Conservation (phyloP, 495 filamentous ascomycete species). For the Daldinia decipiens region DNA sequence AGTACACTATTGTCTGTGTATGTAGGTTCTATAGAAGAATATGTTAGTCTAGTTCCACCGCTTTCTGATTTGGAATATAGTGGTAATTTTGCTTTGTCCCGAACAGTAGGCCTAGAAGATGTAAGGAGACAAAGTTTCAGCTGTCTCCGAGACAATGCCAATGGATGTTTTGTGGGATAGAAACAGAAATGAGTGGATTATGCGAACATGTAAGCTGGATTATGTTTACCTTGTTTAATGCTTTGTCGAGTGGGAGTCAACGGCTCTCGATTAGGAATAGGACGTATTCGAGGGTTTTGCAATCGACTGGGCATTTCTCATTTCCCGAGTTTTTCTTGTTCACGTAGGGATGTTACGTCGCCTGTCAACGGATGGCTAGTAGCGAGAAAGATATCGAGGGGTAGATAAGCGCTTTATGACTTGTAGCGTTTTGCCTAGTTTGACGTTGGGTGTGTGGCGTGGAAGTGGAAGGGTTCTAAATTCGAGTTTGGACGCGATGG, state of each 20-base stretch:
- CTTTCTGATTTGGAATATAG: neutral
- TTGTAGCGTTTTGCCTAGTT: constrained; percentile 19
- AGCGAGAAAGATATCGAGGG: neutral
- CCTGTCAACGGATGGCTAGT: neutral
- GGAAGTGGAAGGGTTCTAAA: constrained; percentile 7
- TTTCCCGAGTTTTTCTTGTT: constrained; percentile 6
- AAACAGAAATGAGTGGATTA: neutral
- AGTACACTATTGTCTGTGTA: constrained; percentile 31
- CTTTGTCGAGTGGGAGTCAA: constrained; percentile 47
- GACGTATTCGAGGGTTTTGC: constrained; percentile 49
- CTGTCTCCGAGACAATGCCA: constrained; percentile 5
- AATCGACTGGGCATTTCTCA: constrained; percentile 57
- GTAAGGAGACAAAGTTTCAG: constrained; percentile 13
- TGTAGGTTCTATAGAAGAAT: constrained; percentile 27
- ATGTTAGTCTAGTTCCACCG: constrained; percentile 17
- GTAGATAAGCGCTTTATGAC: neutral
- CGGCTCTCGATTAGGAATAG: constrained; percentile 40
- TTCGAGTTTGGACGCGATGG: neutral
- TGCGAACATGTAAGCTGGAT: neutral
- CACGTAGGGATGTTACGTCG: constrained; percentile 9
- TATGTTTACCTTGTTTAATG: constrained; percentile 50
- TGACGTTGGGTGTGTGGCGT: neutral
- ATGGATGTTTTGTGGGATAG: neutral
- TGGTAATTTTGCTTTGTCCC: constrained; percentile 24
- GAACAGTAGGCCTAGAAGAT: neutral